Percentiles rank a stretch among this genome's conserved stretches.
phyloP scores from a whole-genome alignment of 345 rosid species.

The Pseudoturritis turrita region DNA sequence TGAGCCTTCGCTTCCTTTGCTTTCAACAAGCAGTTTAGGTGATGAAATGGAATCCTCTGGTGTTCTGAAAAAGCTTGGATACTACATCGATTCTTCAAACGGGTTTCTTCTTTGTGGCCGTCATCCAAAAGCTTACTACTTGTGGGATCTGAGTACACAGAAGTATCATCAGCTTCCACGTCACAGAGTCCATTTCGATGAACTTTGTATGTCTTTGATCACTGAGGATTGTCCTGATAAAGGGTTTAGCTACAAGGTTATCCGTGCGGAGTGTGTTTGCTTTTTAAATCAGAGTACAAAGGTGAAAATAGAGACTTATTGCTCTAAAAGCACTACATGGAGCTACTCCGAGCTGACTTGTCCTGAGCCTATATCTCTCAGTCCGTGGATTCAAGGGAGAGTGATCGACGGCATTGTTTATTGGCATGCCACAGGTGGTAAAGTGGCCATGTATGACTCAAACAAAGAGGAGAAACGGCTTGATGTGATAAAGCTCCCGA shows the following conservation, averaged over 20 bases:
- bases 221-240: conserved; percentile 41
- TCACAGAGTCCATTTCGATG: conserved; percentile 50
- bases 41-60: conserved; percentile 50
- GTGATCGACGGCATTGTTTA: conserved; percentile 46
- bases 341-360: conserved; percentile 45
- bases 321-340: conserved; percentile 53
- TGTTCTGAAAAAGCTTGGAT: conserved; percentile 46
- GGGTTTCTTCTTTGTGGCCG: conserved; percentile 67
- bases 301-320: conserved; percentile 49
- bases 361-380: conserved; percentile 36
- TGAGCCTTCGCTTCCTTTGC: conserved; percentile 49
- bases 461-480: conserved; percentile 36
- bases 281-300: conserved; percentile 22
- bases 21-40: conserved; percentile 52
- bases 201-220: conserved; percentile 55
- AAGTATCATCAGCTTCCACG: conserved; percentile 41
- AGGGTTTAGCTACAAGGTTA: conserved; percentile 43
- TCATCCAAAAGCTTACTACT: conserved; percentile 58
- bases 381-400: conserved; percentile 49
- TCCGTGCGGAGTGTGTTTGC: conserved; percentile 53
- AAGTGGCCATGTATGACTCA: conserved; percentile 46
- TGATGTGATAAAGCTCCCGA: conserved; percentile 43
- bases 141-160: conserved; percentile 45
- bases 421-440: conserved; percentile 50
- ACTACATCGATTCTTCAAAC: conserved; percentile 57